Evolutionary conservation across 805 yeast genomes (phyloP).

Genomic region (Cyberlindnera galapagoensis): DNA sequence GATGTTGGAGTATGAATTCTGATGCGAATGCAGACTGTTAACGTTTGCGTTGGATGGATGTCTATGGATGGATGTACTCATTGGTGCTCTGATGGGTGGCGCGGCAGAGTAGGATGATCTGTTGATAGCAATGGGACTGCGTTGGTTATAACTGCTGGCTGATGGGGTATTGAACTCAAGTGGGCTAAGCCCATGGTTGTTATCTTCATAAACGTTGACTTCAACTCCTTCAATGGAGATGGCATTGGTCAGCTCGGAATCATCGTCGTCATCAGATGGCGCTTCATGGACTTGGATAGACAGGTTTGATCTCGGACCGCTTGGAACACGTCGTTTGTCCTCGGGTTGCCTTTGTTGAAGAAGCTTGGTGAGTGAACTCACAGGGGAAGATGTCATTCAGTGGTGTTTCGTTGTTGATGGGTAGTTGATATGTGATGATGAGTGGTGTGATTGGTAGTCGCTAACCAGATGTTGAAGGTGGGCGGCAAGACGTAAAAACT

Average conservation of each 20-base stretch:
- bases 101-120: conserved; percentile 14
- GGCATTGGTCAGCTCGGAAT: conserved; percentile 17
- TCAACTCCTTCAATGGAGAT: conserved; percentile 26
- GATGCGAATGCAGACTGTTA: conserved; percentile 7
- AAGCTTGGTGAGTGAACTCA: conserved; percentile 24
- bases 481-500: too few species aligned
- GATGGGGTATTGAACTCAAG: conserved; percentile 7
- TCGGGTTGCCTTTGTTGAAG: conserved; percentile 21
- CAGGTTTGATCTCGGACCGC: conserved; percentile 3
- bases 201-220: conserved; percentile 11
- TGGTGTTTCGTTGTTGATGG: not conserved
- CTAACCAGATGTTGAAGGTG: too few species aligned
- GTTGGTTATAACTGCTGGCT: conserved; percentile 11
- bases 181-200: too few species aligned
- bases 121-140: conserved; percentile 22
- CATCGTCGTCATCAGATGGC: conserved; percentile 7
- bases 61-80: conserved; percentile 15
- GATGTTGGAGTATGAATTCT: conserved; percentile 12
- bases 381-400: conserved; percentile 17
- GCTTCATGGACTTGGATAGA: conserved; percentile 6
- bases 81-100: not conserved
- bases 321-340: conserved; percentile 2
- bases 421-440: too few species aligned
- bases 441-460: too few species aligned
- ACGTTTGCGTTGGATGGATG: conserved; percentile 17